Conservation (phyloP, 2,329 filamentous ascomycete genomes). For the Talaromyces marneffei region DNA sequence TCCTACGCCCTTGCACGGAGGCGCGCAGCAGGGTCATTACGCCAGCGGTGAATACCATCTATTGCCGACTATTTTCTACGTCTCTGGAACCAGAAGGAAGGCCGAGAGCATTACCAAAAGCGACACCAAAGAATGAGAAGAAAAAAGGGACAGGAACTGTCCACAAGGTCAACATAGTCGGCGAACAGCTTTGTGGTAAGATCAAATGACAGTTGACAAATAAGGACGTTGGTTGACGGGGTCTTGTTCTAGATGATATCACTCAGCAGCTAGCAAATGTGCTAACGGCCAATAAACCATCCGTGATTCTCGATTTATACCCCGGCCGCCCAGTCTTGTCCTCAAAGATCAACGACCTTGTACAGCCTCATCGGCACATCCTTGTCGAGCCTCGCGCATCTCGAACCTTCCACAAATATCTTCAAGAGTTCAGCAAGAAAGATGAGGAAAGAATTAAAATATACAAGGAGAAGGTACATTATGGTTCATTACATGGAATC, state of each 20-base stretch:
- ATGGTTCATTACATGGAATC: constrained; percentile 19
- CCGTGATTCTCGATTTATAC: constrained; percentile 82
- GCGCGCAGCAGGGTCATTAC: background rate
- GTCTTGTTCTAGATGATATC: constrained; percentile 53
- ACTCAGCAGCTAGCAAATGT: constrained; percentile 63
- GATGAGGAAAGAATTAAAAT: constrained; percentile 37
- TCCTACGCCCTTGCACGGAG: constrained; percentile 4
- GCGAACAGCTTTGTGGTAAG: constrained; percentile 32
- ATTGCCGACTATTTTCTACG: background rate
- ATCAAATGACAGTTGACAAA: background rate
- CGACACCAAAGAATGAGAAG: background rate
- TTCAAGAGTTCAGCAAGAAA: constrained; percentile 54
- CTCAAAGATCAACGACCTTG: constrained; percentile 62
- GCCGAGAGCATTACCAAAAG: background rate
- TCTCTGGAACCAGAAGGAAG: background rate
- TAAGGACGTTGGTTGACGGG: background rate
- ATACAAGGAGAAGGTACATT: constrained; percentile 25
- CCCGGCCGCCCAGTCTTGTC: constrained; percentile 78
- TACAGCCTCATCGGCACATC: constrained; percentile 76
- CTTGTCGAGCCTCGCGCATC: constrained; percentile 67
- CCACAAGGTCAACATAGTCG: constrained; percentile 23
- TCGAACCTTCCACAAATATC: constrained; percentile 52
- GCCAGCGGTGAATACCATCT: background rate
- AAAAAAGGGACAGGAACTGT: background rate
- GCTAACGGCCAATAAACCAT: constrained; percentile 64